Base-by-base conservation (phyloP, 192 early-diverging fungal species). In the Coemansia sp. region DNA sequence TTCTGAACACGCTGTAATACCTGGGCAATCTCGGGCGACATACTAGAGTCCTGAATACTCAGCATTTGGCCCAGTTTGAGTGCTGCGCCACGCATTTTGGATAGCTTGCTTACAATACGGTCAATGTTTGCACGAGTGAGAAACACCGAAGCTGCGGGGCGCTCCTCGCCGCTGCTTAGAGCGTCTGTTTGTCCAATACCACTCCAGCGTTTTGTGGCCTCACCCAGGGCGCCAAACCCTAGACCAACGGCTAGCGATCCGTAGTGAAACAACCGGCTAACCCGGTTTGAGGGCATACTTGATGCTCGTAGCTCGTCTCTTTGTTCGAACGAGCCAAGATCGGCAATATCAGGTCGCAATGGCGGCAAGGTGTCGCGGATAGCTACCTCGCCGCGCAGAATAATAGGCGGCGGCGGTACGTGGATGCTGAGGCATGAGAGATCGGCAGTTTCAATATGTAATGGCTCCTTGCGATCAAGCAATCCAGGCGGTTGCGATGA, bases 11-110 rank as follows among this genome's bases (percentile, higher is more conserved):
- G 86, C 55, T 91, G 72, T 45, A 99, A 67, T 5, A 99, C 85
- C 36, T 88, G 69, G 46, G 93, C 89, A 23, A 99, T 67, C 66
- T 96, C 92, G 31, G 83, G 82, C 2, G 96, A 88, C 23, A 97
- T 61, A 76, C 87, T 84, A 28, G 88, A 86, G 46, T 89, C 88
- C 82, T 99, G 97, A 66, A 99, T 99, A 69, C 91, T 93, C 2
- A 99, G 71, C 94, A 99, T 97, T 73, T 99, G 97, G 5, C 95
- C 97, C 36, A 99, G 85, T 67, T 99, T 99, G 14, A 99, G 77
- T 5, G 97, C 97, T 0, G 97, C 97, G 1, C 97, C 97, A 37
- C 97, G 89, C 95, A 99, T 97, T 36, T 84, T 83, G 0, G 93
- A 89, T 16, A 99, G 83, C 60, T 92, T 92, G 40, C 74, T 84